A percentile compares a stretch with the other conserved stretches of the same genome.
phyloP scores from a whole-genome alignment of 2,329 filamentous ascomycete species.

The Fusarium phyllophilum region DNA sequence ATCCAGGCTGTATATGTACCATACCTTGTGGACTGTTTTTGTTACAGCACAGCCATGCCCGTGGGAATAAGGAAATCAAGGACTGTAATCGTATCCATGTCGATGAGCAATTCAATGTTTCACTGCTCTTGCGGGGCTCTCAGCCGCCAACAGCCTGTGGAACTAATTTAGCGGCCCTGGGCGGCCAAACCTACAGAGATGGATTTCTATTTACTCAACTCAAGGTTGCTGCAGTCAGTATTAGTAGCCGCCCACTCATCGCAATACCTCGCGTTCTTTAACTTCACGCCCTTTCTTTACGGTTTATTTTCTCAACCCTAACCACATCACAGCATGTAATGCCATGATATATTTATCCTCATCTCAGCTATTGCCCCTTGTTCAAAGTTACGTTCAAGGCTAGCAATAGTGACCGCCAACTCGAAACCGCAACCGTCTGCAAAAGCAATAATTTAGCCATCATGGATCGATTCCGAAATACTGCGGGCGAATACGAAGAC shows the following conservation, averaged over 20 bases:
- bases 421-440: neutral
- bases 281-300: slow-evolving; percentile 21
- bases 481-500: slow-evolving; percentile 44
- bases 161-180: slow-evolving; percentile 22
- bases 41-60: neutral
- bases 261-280: slow-evolving; percentile 34
- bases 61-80: neutral
- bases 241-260: slow-evolving; percentile 27
- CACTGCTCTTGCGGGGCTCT: slow-evolving; percentile 23
- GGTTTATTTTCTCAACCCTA: neutral
- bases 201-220: slow-evolving; percentile 32
- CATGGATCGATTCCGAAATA: slow-evolving; percentile 38
- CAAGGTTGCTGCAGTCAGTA: neutral
- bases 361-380: slow-evolving; percentile 32
- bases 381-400: slow-evolving; percentile 34
- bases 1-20: too few species aligned
- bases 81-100: neutral
- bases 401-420: slow-evolving; percentile 3
- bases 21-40: neutral
- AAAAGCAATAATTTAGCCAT: neutral
- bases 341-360: slow-evolving; percentile 21
- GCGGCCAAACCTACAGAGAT: slow-evolving; percentile 32
- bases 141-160: slow-evolving; percentile 28
- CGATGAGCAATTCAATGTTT: slow-evolving; percentile 1
- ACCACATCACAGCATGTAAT: slow-evolving; percentile 20